phyloP scores from a whole-genome alignment of 2,329 filamentous ascomycete genomes.

The Thelonectria olida region DNA sequence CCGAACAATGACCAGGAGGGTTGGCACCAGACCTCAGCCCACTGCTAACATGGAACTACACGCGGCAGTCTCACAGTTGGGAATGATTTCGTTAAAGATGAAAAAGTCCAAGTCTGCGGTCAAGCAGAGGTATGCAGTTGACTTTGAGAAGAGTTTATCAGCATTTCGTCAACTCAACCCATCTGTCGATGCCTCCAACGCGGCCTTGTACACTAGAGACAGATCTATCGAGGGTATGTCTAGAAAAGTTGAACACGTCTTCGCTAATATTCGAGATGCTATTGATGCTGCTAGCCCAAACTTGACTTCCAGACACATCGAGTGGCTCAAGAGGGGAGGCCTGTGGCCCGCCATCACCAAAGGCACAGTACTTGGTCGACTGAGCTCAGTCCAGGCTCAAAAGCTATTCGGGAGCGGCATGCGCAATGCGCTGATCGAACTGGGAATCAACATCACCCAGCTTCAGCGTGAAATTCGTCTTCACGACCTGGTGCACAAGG shows the following conservation, averaged over 20 bases:
- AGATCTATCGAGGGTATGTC: slow-evolving; percentile 8
- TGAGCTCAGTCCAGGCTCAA: slow-evolving; percentile 27
- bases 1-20: not conserved
- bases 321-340: slow-evolving; percentile 35
- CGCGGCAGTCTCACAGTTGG: slow-evolving; percentile 14
- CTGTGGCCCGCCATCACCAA: slow-evolving; percentile 38
- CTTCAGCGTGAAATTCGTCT: slow-evolving; percentile 49
- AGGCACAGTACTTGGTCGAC: slow-evolving; percentile 24
- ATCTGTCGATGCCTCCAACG: not conserved
- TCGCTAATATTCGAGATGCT: slow-evolving; percentile 17
- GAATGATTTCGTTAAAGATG: slow-evolving; percentile 19
- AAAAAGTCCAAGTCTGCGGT: slow-evolving; percentile 28
- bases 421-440: slow-evolving; percentile 26
- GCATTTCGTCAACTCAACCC: slow-evolving; percentile 29
- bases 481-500: slow-evolving; percentile 63
- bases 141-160: slow-evolving; percentile 31
- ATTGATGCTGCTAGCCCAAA: slow-evolving; percentile 11
- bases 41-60: slow-evolving; percentile 8
- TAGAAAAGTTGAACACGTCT: slow-evolving; percentile 12
- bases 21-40: slow-evolving; percentile 2
- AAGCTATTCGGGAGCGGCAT: slow-evolving; percentile 34
- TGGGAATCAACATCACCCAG: slow-evolving; percentile 30
- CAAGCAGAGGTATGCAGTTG: slow-evolving; percentile 28
- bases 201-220: slow-evolving; percentile 8
- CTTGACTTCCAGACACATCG: slow-evolving; percentile 24